Evolutionary conservation across 2,329 filamentous ascomycete species (phyloP).

Genomic region (Fonsecaea pugnacius): DNA sequence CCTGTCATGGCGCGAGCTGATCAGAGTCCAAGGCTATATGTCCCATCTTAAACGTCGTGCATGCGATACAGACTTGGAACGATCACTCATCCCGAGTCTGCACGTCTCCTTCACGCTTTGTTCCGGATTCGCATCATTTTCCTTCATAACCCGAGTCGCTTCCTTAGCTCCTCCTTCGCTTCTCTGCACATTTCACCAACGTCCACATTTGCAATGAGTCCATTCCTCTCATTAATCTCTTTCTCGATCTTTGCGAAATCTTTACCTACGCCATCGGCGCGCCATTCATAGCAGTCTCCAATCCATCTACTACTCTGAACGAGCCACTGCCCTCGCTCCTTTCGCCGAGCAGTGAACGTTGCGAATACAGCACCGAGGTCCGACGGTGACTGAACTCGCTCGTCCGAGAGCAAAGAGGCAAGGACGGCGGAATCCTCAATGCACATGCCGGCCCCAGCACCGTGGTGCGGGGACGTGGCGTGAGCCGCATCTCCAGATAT

Average conservation of each 20-base stretch:
- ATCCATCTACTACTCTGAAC: slow-evolving; percentile 44
- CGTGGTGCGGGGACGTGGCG: slow-evolving; percentile 50
- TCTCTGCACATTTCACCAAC: slow-evolving; percentile 38
- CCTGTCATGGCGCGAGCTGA: not conserved
- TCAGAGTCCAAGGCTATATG: not conserved
- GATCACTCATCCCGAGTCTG: not conserved
- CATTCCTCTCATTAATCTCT: slow-evolving; percentile 44
- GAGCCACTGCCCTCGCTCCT: slow-evolving; percentile 43
- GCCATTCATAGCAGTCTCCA: slow-evolving; percentile 44
- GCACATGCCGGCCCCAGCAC: slow-evolving; percentile 44
- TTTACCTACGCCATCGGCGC: slow-evolving; percentile 38
- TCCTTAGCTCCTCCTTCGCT: slow-evolving; percentile 36
- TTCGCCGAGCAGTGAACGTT: slow-evolving; percentile 39
- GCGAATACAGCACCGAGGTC: slow-evolving; percentile 41
- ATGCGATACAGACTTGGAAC: not conserved
- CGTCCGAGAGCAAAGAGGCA: slow-evolving; percentile 38
- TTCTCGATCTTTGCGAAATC: slow-evolving; percentile 46
- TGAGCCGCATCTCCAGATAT: slow-evolving; percentile 50
- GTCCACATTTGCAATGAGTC: slow-evolving; percentile 37
- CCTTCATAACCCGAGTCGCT: slow-evolving; percentile 12
- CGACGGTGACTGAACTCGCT: slow-evolving; percentile 29
- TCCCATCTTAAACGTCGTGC: not conserved
- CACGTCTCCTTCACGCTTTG: not conserved
- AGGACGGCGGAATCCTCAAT: slow-evolving; percentile 43
- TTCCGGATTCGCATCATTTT: not conserved